Evolutionary conservation across 805 yeast genomes (phyloP).

Genomic region (Danielia oregonensis): DNA sequence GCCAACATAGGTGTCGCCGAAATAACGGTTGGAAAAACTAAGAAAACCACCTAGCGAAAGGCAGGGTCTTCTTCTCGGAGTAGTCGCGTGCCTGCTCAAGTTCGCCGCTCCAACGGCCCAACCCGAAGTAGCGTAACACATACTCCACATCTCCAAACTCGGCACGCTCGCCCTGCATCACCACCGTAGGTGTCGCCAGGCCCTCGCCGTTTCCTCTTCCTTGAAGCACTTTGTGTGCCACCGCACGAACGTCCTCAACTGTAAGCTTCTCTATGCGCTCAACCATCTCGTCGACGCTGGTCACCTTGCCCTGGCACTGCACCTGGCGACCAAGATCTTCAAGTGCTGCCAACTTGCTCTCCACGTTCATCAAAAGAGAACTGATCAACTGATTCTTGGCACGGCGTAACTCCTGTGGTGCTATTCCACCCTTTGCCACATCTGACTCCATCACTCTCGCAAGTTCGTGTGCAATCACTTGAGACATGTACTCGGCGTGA

Average conservation of each 20-base stretch:
- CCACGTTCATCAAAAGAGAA: conserved; percentile 87
- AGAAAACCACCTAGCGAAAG: conserved; percentile 1
- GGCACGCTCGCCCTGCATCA: conserved; percentile 84
- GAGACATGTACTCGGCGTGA: conserved; percentile 81
- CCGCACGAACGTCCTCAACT: conserved; percentile 62
- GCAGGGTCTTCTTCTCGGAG: conserved; percentile 1
- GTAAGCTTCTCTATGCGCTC: conserved; percentile 66
- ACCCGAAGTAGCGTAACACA: conserved; percentile 64
- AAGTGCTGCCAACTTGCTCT: conserved; percentile 86
- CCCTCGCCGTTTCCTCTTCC: conserved; percentile 48
- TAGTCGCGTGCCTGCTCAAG: conserved; percentile 9
- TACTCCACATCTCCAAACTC: conserved; percentile 79
- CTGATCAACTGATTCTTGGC: conserved; percentile 92
- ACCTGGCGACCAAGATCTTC: conserved; percentile 96
- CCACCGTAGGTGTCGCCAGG: conserved; percentile 73
- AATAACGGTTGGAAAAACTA: too few relatives aligned
- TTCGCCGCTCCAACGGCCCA: conserved; percentile 43
- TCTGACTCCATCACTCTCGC: conserved; percentile 32
- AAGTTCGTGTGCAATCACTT: conserved; percentile 56
- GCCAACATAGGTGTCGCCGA: too few relatives aligned
- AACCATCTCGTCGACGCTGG: conserved; percentile 80
- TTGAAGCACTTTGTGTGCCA: conserved; percentile 72
- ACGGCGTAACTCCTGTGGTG: conserved; percentile 70
- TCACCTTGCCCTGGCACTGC: conserved; percentile 72
- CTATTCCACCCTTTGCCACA: conserved; percentile 50